Conservation (phyloP, 257 asterid genomes). For the Gardenia jasminoides region DNA sequence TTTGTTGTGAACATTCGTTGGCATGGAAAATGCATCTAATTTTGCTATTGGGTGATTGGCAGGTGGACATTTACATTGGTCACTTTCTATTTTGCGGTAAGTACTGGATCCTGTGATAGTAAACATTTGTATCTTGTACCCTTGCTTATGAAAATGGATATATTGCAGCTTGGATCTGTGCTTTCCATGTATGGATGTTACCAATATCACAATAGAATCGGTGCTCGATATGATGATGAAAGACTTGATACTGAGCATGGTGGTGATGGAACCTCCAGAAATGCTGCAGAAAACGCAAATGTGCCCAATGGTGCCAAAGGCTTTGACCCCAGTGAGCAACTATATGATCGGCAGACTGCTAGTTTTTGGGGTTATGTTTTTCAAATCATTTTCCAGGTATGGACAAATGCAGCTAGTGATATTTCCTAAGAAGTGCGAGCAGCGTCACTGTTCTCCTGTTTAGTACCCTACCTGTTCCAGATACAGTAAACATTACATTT, state of each 20-base stretch:
- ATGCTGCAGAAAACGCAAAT: slow-evolving; percentile 14
- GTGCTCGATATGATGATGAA: slow-evolving; percentile 15
- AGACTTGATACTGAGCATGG: slow-evolving; percentile 51
- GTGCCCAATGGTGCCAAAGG: slow-evolving; percentile 29
- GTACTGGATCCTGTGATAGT: slow-evolving; percentile 9
- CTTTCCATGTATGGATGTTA: slow-evolving; percentile 76
- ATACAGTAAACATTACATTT: background rate
- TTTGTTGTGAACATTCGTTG: background rate
- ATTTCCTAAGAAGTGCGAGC: background rate
- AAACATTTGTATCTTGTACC: background rate
- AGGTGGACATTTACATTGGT: slow-evolving; percentile 92
- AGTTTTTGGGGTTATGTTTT: slow-evolving; percentile 68
- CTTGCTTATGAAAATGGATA: background rate
- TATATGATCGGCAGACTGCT: slow-evolving; percentile 45
- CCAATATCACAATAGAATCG: slow-evolving; percentile 33
- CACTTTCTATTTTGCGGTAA: slow-evolving; percentile 84
- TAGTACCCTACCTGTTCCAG: background rate
- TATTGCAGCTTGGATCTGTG: slow-evolving; percentile 71
- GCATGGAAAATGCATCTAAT: slow-evolving; percentile 4
- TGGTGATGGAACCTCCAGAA: slow-evolving; percentile 22
- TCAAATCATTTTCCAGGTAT: slow-evolving; percentile 89
- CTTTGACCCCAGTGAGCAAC: slow-evolving; percentile 27
- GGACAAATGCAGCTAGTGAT: background rate
- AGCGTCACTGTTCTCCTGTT: background rate
- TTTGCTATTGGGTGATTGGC: slow-evolving; percentile 13